Evolutionary conservation across 2,329 filamentous ascomycete genomes (phyloP), one percentile per base, ranked within the genome.

Genomic region (Verruconis gallopava): DNA sequence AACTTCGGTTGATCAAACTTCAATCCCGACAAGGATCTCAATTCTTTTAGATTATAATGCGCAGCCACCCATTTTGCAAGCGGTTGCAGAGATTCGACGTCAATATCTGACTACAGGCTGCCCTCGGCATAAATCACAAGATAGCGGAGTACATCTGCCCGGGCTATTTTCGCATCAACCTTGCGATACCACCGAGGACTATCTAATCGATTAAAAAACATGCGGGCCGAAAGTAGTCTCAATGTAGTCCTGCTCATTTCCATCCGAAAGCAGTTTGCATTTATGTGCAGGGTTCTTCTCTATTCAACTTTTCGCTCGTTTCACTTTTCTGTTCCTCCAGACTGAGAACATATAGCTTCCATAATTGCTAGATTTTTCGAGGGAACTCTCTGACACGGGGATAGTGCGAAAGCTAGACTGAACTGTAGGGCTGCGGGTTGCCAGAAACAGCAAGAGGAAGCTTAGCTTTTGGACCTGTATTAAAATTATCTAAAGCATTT

Each of bases 281-380:
- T 79, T 65, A 55, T 77, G 74, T 3, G 66, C 66, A 0, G 77
- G 79, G 50, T 84, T 84, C 58, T 76, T 79, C 17, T 62, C 58
- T 0, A 72, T 66, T 79, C 80, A 85, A 2, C 77, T 77, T 49
- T 69, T 69, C 6, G 79, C 79, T 0, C 67, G 66, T 18, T 67
- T 60, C 21, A 72, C 62, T 51, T 84, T 77, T 40, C n/a, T 73
- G 68, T 51, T 76, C 68, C 47, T 81, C 79, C 52, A 83, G 82
- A 2, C 66, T 65, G 22, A 82, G 63, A 2, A 79, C 75, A 47
- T 79, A 71, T 20, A 79, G 71, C 56, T 83, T 85, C 80, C 80
- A 85, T 0, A 75, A 79, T 58, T 85, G 80, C 80, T 79, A 85
- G 49, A 85, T 80, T 59, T 84, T 85, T 43, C 68, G 4, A 70